Evolutionary conservation across 306 rosid genomes (phyloP).

Genomic region (Gleditsia sinensis): DNA sequence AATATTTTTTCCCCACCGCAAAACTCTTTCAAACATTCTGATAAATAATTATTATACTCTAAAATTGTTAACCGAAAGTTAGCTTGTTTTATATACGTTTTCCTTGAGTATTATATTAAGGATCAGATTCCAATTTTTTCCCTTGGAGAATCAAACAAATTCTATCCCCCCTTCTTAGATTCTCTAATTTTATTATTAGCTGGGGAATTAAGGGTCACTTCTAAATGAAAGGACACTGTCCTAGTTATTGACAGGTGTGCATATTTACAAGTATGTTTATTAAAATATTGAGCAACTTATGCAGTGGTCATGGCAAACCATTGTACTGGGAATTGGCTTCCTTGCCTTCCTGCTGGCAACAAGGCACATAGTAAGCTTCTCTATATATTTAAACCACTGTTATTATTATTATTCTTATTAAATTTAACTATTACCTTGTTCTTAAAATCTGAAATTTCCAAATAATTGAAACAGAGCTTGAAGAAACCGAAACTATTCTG

Average conservation of each 20-base stretch:
- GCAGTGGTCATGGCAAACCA: slow-evolving; percentile 98
- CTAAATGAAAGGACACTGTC: slow-evolving; percentile 16
- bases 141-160: neutral
- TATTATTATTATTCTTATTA: neutral
- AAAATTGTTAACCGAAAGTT: slow-evolving; percentile 31
- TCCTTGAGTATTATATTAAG: slow-evolving; percentile 16
- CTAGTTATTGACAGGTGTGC: neutral
- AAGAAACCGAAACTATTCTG: slow-evolving; percentile 84
- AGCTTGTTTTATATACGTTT: slow-evolving; percentile 23
- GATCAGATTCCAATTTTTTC: slow-evolving; percentile 35
- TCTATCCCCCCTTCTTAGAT: neutral
- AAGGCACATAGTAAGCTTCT: slow-evolving; percentile 73
- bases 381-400: neutral
- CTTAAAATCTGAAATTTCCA: slow-evolving; percentile 10
- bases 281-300: slow-evolving; percentile 32
- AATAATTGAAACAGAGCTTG: slow-evolving; percentile 62
- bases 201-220: slow-evolving; percentile 11
- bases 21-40: slow-evolving; percentile 37
- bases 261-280: slow-evolving; percentile 1
- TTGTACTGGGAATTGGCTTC: slow-evolving; percentile 73
- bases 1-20: slow-evolving; percentile 19
- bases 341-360: slow-evolving; percentile 65
- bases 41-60: slow-evolving; percentile 24
- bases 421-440: too few species aligned
- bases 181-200: neutral